phyloP scores from a whole-genome alignment of 2,329 filamentous ascomycete genomes.

The Aspergillus alliaceus region DNA sequence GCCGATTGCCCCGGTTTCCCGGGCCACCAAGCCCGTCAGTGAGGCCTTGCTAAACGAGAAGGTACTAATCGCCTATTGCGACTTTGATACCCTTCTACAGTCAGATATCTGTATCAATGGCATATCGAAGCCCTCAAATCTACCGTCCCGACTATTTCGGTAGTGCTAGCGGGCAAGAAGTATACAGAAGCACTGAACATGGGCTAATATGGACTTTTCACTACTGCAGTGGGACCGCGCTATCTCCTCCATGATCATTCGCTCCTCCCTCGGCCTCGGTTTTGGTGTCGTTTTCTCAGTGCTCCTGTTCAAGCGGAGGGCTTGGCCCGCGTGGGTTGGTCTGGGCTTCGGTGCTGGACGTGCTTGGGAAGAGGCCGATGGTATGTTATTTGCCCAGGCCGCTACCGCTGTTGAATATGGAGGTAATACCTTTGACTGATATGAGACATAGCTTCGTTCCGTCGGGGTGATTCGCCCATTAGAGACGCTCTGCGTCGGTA shows the following conservation, averaged over 20 bases:
- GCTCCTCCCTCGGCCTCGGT: conserved; percentile 89
- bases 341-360: conserved; percentile 93
- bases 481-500: conserved; percentile 40
- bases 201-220: conserved; percentile 18
- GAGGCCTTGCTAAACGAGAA: conserved; percentile 99
- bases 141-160: not conserved
- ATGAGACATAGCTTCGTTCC: conserved; percentile 40
- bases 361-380: conserved; percentile 98
- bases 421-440: not conserved
- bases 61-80: conserved; percentile 56
- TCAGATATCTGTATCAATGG: not conserved
- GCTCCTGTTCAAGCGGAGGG: conserved; percentile 94
- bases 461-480: conserved; percentile 42
- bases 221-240: conserved; percentile 87
- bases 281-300: conserved; percentile 99
- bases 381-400: conserved; percentile 50
- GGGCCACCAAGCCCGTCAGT: conserved; percentile 78
- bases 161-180: not conserved
- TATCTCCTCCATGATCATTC: conserved; percentile 95
- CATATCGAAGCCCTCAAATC: not conserved
- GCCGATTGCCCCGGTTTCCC: conserved; percentile 68
- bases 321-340: conserved; percentile 95
- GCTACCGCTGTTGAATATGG: not conserved
- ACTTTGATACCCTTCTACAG: not conserved
- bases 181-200: not conserved